Evolutionary conservation across 108 stramenopile genomes (phyloP), one percentile per base, ranked within the genome.

Genomic region (Discostella stelligeroides): DNA sequence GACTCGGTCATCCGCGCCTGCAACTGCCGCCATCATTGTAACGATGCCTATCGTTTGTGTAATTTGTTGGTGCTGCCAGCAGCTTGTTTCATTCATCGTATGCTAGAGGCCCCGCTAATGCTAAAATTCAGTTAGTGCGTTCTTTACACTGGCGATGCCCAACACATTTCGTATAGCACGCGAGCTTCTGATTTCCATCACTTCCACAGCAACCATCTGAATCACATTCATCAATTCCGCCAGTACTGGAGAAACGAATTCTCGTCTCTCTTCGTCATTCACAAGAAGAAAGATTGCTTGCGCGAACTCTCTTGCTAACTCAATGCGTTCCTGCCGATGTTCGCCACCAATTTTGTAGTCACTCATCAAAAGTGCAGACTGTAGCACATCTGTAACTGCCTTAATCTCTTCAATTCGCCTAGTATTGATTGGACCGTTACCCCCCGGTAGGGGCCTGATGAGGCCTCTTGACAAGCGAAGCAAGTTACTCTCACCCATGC

Each of bases 151-250:
- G 39, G 45, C 41, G 12, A 93, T 37, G 55, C 83, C 70, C 8
- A 95, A 79, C 20, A 89, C 73, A 40, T 75, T 67, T 63, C 89
- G 64, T 56, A 95, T 81, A 15, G 90, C 90, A 18, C 94, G 68
- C 6, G 90, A 90, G 23, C 86, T 86, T 50, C 94, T 74, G 30
- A 92, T 95, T 67, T 95, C 91, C 21, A 95, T 55, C 1, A 95
- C 91, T 81, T 92, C 88, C 23, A 92, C 91, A 29, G 94, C 94
- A 7, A 95, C 94, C 81, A 86, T 80, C 73, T 88, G 88, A 55
- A 86, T 70, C 13, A 95, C 94, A 40, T 62, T 81, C 49, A 63
- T 82, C 23, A 89, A 55, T 60, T 91, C 94, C 49, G 83, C 86
- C 47, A 95, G 56, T 28, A 92, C 49, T 5, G 87, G 88, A 14